phyloP scores from a whole-genome alignment of 495 filamentous ascomycete species.

The Penicillium canescens region DNA sequence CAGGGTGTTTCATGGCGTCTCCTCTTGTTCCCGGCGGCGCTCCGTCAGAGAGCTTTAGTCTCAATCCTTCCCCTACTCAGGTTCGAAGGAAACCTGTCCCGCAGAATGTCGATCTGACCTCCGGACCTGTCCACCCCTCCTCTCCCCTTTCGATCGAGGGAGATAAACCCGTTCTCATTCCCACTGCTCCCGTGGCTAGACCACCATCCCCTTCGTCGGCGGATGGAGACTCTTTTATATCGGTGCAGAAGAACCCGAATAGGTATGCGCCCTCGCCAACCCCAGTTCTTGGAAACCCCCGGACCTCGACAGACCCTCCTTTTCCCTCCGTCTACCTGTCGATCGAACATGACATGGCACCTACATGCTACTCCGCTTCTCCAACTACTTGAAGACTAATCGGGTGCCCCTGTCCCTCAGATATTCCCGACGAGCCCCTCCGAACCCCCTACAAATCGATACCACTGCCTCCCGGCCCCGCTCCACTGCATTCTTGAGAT shows the following conservation, averaged over 20 bases:
- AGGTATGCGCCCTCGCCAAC: constrained; percentile 35
- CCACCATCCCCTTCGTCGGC: constrained; percentile 26
- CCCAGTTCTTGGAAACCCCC: constrained; percentile 4
- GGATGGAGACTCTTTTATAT: constrained; percentile 34
- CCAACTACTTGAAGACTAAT: constrained; percentile 31
- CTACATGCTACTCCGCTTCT: constrained; percentile 24
- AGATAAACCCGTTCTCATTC: constrained; percentile 28
- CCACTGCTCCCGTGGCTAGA: constrained; percentile 19
- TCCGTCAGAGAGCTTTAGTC: constrained; percentile 17
- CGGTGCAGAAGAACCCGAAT: constrained; percentile 38
- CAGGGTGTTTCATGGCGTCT: constrained; percentile 31
- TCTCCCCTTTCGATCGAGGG: constrained; percentile 31
- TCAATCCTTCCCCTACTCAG: constrained; percentile 20
- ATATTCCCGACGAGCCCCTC: constrained; percentile 36
- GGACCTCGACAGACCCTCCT: constrained; percentile 4
- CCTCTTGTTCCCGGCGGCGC: constrained; percentile 25
- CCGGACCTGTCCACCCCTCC: constrained; percentile 26
- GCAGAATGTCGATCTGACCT: constrained; percentile 32
- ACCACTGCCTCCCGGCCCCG: constrained; percentile 26
- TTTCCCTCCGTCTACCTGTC: constrained; percentile 10
- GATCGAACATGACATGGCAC: constrained; percentile 16
- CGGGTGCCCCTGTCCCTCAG: constrained; percentile 30
- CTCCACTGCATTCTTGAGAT: constrained; percentile 19
- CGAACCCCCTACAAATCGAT: constrained; percentile 39
- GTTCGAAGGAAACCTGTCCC: constrained; percentile 44